phyloP scores from a whole-genome alignment of 257 asterid species.

The Solanum arcanum region DNA sequence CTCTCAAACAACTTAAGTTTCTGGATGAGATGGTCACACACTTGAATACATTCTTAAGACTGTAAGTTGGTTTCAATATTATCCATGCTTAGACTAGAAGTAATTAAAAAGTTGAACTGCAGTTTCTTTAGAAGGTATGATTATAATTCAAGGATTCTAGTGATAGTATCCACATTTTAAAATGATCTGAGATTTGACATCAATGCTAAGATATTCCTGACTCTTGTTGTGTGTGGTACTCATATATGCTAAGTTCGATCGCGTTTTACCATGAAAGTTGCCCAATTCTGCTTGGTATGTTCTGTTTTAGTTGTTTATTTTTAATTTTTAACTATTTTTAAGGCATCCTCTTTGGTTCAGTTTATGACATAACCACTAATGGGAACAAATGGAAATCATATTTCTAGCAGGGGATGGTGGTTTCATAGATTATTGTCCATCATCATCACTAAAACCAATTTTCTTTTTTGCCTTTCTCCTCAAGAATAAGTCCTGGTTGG shows the following conservation, averaged over 20 bases:
- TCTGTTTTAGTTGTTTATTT: not conserved
- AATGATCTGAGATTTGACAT: not conserved
- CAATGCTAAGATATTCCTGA: not conserved
- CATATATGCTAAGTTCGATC: not conserved
- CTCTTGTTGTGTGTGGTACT: not conserved
- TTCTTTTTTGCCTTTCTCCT: constrained; percentile 10
- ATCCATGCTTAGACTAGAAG: not conserved
- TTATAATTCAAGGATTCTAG: not conserved
- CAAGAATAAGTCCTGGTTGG: constrained; percentile 93
- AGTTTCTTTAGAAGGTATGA: not conserved
- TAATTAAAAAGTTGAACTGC: not conserved
- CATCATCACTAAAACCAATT: constrained; percentile 8
- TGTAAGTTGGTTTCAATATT: not conserved
- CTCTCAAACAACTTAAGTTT: not conserved
- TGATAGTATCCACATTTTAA: not conserved
- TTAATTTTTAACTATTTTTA: not conserved
- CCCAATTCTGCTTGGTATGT: not conserved
- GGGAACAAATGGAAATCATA: not conserved
- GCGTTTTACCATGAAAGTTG: not conserved
- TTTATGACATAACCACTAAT: not conserved
- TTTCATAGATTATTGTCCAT: not conserved
- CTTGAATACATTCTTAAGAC: not conserved
- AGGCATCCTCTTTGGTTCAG: not conserved
- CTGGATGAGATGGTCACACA: not conserved
- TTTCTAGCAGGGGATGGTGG: not conserved